Evolutionary conservation across 305 asterid species (phyloP).

Genomic region (Solanum hybrid): DNA sequence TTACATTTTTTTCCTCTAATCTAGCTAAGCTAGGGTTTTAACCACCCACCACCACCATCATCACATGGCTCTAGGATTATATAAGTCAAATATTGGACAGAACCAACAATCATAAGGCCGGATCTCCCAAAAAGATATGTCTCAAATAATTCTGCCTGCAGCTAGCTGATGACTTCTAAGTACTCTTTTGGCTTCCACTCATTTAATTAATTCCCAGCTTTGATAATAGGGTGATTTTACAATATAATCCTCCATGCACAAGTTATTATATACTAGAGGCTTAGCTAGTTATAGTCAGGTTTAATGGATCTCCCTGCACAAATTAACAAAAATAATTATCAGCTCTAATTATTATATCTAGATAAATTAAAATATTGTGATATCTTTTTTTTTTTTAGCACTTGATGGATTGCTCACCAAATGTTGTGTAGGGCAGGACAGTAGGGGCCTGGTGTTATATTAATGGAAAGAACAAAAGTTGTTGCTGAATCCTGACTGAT

Average conservation of each 20-base stretch:
- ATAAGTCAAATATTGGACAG: no score
- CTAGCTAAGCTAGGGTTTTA: neutral
- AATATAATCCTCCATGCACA: neutral
- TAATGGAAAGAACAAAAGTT: conserved; percentile 52
- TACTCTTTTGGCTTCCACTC: conserved; percentile 8
- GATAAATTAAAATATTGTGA: neutral
- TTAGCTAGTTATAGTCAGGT: neutral
- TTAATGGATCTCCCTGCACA: neutral
- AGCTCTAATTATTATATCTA: neutral
- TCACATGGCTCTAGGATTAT: conserved; percentile 12
- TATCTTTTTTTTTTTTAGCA: neutral
- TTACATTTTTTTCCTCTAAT: neutral
- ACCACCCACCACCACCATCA: neutral
- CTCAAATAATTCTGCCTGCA: conserved; percentile 22
- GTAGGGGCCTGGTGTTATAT: conserved; percentile 17
- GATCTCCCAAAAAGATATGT: conserved; percentile 1
- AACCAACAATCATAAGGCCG: no score
- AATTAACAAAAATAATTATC: neutral
- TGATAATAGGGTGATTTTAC: conserved; percentile 5
- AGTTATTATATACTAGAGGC: conserved; percentile 6
- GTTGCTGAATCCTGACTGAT: conserved; percentile 44
- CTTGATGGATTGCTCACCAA: conserved; percentile 36
- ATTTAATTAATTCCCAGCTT: neutral
- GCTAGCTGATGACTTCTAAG: neutral
- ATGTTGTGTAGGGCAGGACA: conserved; percentile 33